phyloP scores from a whole-genome alignment of 2,329 filamentous ascomycete species.

The Dendryphion nanum region DNA sequence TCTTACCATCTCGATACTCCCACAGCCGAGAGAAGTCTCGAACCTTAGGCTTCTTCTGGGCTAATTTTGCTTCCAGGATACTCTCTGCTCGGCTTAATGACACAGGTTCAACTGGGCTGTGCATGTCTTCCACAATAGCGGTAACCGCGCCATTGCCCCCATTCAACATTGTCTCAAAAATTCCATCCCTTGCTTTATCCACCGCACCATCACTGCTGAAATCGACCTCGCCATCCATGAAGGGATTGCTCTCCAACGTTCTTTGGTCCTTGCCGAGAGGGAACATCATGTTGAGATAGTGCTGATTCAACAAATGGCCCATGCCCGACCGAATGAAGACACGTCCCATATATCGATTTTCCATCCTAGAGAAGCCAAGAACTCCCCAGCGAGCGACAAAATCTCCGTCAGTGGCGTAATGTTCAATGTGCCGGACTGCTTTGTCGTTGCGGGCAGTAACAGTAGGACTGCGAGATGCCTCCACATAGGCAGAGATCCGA shows the following conservation, averaged over 20 bases:
- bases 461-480: slow-evolving; percentile 8
- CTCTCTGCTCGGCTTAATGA: slow-evolving; percentile 2
- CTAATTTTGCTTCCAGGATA: slow-evolving; percentile 2
- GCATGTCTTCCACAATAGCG: slow-evolving; percentile 11
- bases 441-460: slow-evolving; percentile 29
- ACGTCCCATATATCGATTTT: slow-evolving; percentile 50
- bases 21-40: slow-evolving; percentile 18
- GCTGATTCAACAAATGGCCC: slow-evolving; percentile 50
- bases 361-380: slow-evolving; percentile 61
- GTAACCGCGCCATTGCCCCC: slow-evolving; percentile 3
- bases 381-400: slow-evolving; percentile 75
- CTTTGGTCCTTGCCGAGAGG: slow-evolving; percentile 50
- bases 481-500: slow-evolving; percentile 5
- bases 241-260: slow-evolving; percentile 52
- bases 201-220: slow-evolving; percentile 3
- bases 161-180: slow-evolving; percentile 4
- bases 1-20: slow-evolving; percentile 16
- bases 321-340: slow-evolving; percentile 45
- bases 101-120: slow-evolving; percentile 10
- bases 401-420: slow-evolving; percentile 73
- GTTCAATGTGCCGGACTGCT: slow-evolving; percentile 71
- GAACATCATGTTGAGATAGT: slow-evolving; percentile 64
- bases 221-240: slow-evolving; percentile 58
- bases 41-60: slow-evolving; percentile 8
- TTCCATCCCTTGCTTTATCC: slow-evolving; percentile 6